phyloP scores from a whole-genome alignment of 2,329 filamentous ascomycete genomes.

The Plenodomus lindquistii region DNA sequence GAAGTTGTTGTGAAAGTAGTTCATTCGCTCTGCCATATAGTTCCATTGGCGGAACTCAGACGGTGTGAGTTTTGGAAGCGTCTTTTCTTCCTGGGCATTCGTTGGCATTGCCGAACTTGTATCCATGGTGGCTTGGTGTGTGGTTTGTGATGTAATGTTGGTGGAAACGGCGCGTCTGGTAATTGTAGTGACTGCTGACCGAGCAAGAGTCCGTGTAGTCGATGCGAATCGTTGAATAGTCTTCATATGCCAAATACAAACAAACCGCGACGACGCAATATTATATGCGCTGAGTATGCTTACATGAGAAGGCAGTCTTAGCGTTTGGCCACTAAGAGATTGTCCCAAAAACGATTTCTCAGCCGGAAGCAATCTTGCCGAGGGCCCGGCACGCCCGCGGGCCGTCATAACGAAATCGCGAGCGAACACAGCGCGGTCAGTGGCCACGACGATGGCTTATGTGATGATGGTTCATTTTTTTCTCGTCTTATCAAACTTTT shows the following conservation, averaged over 20 bases:
- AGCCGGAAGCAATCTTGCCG: constrained; percentile 19
- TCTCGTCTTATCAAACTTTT: constrained; percentile 42
- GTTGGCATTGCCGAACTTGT: constrained; percentile 3
- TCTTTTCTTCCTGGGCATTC: constrained; percentile 27
- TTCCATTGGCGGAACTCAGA: constrained; percentile 73
- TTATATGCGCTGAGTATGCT: constrained; percentile 6
- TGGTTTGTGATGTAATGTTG: neutral
- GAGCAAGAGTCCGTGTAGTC: constrained; percentile 4
- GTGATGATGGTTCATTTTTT: constrained; percentile 22
- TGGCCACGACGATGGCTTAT: neutral
- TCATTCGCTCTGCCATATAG: constrained; percentile 74
- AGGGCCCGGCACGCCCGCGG: constrained; percentile 6
- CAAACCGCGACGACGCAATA: neutral
- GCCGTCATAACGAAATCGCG: constrained; percentile 2
- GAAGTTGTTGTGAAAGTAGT: constrained; percentile 59
- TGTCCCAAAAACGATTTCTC: constrained; percentile 18
- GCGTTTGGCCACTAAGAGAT: constrained; percentile 19
- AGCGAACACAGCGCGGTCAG: constrained; percentile 7
- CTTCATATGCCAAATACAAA: constrained; percentile 7
- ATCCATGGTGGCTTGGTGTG: constrained; percentile 6
- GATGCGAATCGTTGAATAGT: constrained; percentile 3
- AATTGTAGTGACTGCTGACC: neutral
- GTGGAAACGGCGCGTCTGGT: neutral
- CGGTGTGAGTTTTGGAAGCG: constrained; percentile 65
- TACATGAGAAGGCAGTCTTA: neutral